A percentile compares a stretch with the other conserved stretches of the same genome.
phyloP scores from a whole-genome alignment of 345 rosid species.

The Murraya paniculata region DNA sequence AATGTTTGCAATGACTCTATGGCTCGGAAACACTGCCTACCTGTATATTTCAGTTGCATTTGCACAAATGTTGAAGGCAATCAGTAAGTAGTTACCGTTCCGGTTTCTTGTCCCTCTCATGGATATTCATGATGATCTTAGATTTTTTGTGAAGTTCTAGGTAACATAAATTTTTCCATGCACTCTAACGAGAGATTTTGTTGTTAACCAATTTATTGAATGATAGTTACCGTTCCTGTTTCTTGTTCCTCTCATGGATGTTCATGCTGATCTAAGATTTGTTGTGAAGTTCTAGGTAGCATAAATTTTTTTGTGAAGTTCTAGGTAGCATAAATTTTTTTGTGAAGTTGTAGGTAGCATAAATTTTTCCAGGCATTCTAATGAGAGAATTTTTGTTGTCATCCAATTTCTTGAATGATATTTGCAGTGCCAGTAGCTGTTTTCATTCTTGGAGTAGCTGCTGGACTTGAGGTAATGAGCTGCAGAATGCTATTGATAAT shows the following conservation, averaged over 20 bases:
- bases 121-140: background rate
- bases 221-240: constrained; percentile 1
- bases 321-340: background rate
- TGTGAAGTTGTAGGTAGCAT: background rate
- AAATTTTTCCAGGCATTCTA: background rate
- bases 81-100: constrained; percentile 53
- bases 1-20: constrained; percentile 96
- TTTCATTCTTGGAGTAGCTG: constrained; percentile 88
- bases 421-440: constrained; percentile 99
- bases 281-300: background rate
- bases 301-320: background rate
- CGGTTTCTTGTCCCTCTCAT: background rate
- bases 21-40: constrained; percentile 98
- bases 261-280: background rate
- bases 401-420: constrained; percentile 28
- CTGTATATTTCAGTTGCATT: constrained; percentile 93
- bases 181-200: constrained; percentile 5
- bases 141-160: background rate
- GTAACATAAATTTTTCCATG: background rate
- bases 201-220: constrained; percentile 22
- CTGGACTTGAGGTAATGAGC: constrained; percentile 94
- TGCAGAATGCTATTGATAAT: constrained; percentile 92
- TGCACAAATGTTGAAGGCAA: constrained; percentile 97
- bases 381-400: background rate
- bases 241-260: background rate